Base-by-base conservation (phyloP, 768 basidiomycete genomes). In the Crassisporium funariophilum region DNA sequence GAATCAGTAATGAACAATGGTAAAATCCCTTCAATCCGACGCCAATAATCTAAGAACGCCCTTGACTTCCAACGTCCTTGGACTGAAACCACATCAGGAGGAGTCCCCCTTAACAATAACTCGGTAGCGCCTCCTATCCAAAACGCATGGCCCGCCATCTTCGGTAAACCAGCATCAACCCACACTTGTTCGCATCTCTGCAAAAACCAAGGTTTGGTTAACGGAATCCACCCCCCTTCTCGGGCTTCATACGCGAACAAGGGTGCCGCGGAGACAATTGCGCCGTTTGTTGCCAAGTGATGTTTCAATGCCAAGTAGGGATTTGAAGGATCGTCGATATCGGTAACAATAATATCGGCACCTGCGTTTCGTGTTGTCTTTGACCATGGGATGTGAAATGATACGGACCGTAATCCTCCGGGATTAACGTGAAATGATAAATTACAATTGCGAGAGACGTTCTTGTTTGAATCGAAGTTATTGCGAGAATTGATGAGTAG, bases 371-470 rank as follows among this genome's bases (percentile, higher is more conserved):
- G 27, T 0, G 64, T 67, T 2, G 66, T 65, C 46, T 73, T 71
- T 1, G 68, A 63, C 60, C 65, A 68, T 0, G 71, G 70, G 12
- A 73, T 66, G 37, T 61, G 62, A 56, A 38, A 58, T 7, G 54
- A 48, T 7, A 56, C 47, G 27, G 41, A 57, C 11, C 34, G 21
- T 0, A 39, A n/a, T 4, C 49, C 44, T 34, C 44, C 23, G 4
- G 5, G 4, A n/a, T n/a, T n/a, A n/a, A n/a, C n/a, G n/a, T n/a
- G n/a, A n/a, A n/a, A n/a, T n/a, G n/a, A n/a, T n/a, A n/a, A n/a
- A n/a, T n/a, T n/a, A n/a, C n/a, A n/a, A n/a, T n/a, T n/a, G n/a
- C n/a, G n/a, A n/a, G n/a, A n/a, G n/a, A n/a, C n/a, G n/a, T n/a
- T n/a, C n/a, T n/a, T n/a, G n/a, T n/a, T n/a, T n/a, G n/a, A 29